Conservation (phyloP, 495 filamentous ascomycete genomes). For the Thozetella sp. region DNA sequence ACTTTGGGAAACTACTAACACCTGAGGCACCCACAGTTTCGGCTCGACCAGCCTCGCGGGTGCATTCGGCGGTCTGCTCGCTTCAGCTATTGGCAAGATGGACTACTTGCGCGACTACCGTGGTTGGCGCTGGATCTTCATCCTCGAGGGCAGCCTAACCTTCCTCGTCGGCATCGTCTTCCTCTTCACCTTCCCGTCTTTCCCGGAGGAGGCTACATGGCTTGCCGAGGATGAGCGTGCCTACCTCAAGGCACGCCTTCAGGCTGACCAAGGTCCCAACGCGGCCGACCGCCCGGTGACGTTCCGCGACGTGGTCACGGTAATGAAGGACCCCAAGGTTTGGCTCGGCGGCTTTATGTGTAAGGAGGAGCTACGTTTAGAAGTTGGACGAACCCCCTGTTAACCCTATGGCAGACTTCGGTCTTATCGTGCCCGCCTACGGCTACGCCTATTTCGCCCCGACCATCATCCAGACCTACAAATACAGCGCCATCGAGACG, state of each 20-base stretch:
- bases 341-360: constrained; percentile 85
- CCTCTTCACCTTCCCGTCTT: constrained; percentile 82
- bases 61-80: constrained; percentile 84
- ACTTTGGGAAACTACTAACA: no score
- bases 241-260: constrained; percentile 74
- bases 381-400: no score
- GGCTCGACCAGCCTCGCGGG: constrained; percentile 78
- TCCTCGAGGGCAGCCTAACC: constrained; percentile 75
- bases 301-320: constrained; percentile 61
- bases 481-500: constrained; percentile 69
- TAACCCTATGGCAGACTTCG: no score
- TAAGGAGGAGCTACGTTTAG: no score
- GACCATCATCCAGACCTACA: constrained; percentile 70
- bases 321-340: constrained; percentile 76
- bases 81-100: constrained; percentile 84
- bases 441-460: constrained; percentile 71
- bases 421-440: constrained; percentile 86
- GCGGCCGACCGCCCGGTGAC: constrained; percentile 68
- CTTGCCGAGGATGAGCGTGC: constrained; percentile 73
- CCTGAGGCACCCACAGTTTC: no score
- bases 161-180: constrained; percentile 69
- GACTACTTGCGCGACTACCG: constrained; percentile 65
- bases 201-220: constrained; percentile 53
- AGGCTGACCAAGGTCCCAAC: constrained; percentile 76
- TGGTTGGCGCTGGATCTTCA: constrained; percentile 88